These are phyloP conservation scores for Euphorbia peplus DNA, from an alignment of 345 rosid species.

Conservation along the genomic window DNA sequence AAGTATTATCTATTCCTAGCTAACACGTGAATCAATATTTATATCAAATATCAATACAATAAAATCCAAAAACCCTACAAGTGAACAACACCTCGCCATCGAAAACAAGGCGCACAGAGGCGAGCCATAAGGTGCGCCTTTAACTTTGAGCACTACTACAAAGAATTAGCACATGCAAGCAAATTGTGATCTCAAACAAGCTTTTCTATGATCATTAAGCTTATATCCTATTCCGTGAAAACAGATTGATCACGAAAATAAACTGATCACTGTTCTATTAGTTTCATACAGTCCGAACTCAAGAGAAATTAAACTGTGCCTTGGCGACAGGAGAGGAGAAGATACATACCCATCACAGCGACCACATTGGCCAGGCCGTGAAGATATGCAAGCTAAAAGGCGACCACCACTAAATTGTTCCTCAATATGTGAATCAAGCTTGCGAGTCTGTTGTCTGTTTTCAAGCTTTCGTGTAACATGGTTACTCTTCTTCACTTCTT, in stretches of 20 bases:
- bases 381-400: constrained; percentile 24
- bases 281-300: not conserved
- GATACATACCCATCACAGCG: constrained; percentile 29
- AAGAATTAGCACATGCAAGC: not conserved
- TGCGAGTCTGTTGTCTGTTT: constrained; percentile 28
- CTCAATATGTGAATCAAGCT: constrained; percentile 27
- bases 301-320: not conserved
- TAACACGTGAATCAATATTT: too few relatives aligned
- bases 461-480: constrained; percentile 26
- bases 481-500: constrained; percentile 26
- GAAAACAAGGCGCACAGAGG: too few relatives aligned
- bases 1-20: too few relatives aligned
- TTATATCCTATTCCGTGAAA: not conserved
- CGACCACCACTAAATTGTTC: constrained; percentile 27
- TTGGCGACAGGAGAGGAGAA: not conserved
- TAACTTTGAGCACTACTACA: not conserved
- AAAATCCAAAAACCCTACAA: too few relatives aligned
- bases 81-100: too few relatives aligned
- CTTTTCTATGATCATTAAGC: not conserved
- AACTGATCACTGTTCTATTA: not conserved
- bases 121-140: too few relatives aligned
- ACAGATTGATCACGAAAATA: not conserved
- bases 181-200: not conserved
- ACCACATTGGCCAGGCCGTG: constrained; percentile 31
- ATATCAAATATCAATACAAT: too few relatives aligned